These are phyloP conservation scores for Gloeophyllum trabeum DNA, from an alignment of 768 basidiomycete species.

Conservation along the genomic window DNA sequence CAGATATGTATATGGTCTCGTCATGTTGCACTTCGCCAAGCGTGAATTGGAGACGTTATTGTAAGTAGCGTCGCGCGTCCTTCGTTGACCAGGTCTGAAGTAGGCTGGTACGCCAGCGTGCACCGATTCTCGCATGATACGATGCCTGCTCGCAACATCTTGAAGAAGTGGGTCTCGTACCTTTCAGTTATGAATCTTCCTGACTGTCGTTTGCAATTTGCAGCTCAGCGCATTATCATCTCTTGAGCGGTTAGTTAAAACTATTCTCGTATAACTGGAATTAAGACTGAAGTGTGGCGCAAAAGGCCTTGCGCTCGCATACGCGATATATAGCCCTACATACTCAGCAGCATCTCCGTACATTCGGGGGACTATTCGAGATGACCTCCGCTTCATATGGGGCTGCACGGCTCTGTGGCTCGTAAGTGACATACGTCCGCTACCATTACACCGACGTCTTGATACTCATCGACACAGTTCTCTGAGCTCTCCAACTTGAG, in stretches of 20 bases:
- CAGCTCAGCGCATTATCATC: constrained; percentile 88
- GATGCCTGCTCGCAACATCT: constrained; percentile 78
- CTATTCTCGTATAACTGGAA: too few relatives aligned
- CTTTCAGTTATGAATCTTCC: too few relatives aligned
- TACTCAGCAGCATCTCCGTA: constrained; percentile 58
- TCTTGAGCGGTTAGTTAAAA: constrained; percentile 53
- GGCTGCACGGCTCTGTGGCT: constrained; percentile 58
- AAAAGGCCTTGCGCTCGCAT: constrained; percentile 70
- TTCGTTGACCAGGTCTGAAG: too few relatives aligned
- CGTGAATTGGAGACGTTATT: constrained; percentile 89
- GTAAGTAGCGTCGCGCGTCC: constrained; percentile 28
- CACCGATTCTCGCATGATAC: constrained; percentile 95
- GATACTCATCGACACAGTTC: constrained; percentile 43
- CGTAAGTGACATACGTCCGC: constrained; percentile 34
- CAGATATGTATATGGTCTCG: constrained; percentile 62
- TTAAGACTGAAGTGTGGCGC: too few relatives aligned
- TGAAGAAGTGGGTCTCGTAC: constrained; percentile 64
- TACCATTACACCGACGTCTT: constrained; percentile 1
- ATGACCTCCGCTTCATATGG: constrained; percentile 58
- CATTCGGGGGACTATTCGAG: constrained; percentile 48
- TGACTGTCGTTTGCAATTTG: too few relatives aligned
- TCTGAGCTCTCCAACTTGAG: constrained; percentile 77
- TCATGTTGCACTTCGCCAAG: constrained; percentile 83
- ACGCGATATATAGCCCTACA: constrained; percentile 71
- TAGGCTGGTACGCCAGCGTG: constrained; percentile 57